Percentiles rank a stretch among this genome's conserved stretches.
phyloP scores from a whole-genome alignment of 2,329 filamentous ascomycete genomes.

The Colletotrichum costaricense region DNA sequence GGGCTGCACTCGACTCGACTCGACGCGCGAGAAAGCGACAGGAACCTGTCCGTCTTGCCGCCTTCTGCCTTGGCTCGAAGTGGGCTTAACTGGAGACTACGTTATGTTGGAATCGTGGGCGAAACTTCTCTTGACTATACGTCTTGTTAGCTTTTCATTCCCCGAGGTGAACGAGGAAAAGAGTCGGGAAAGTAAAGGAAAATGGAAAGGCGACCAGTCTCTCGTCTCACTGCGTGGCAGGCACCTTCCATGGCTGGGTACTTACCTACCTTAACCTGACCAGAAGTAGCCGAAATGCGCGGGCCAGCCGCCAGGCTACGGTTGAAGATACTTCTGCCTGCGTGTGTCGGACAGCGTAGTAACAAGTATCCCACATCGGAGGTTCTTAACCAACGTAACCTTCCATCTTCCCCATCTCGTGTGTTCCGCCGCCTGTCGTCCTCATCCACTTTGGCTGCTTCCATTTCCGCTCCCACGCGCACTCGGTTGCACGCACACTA shows the following conservation, averaged over 20 bases:
- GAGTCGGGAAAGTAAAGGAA: neutral
- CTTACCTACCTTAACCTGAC: neutral
- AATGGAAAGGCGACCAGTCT: neutral
- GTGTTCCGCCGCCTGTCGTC: conserved; percentile 5
- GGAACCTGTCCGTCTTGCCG: neutral
- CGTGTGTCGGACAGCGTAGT: neutral
- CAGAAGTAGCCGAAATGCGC: neutral
- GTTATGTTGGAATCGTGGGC: neutral
- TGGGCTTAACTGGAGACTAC: conserved; percentile 20
- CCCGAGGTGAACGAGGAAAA: neutral
- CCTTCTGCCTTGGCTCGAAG: conserved; percentile 11
- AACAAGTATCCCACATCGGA: neutral
- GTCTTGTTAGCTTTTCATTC: neutral
- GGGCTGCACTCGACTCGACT: neutral
- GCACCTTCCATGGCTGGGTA: neutral
- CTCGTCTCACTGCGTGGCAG: neutral
- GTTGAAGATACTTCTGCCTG: neutral
- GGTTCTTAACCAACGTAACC: neutral
- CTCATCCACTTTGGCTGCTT: conserved; percentile 8
- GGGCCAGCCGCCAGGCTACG: neutral
- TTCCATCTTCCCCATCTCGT: neutral
- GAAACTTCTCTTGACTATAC: neutral
- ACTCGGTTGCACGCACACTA: neutral
- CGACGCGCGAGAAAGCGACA: neutral
- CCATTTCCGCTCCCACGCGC: conserved; percentile 23